Conservation (phyloP, 768 basidiomycete species). For the Suillus cothurnatus region DNA sequence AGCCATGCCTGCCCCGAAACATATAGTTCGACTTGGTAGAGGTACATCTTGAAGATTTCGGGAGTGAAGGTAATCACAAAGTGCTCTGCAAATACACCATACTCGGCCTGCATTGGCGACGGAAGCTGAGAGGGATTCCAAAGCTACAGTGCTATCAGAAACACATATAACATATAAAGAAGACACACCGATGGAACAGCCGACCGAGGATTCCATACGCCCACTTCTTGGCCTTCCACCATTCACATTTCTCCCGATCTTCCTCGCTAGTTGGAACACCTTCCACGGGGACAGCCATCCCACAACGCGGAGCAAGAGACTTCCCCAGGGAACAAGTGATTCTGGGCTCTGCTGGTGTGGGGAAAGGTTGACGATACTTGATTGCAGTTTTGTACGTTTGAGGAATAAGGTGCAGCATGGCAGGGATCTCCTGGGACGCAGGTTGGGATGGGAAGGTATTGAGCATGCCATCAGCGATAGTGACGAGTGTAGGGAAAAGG, state of each 20-base stretch:
- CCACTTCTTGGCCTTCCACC: conserved; percentile 97
- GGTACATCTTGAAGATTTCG: conserved; percentile 81
- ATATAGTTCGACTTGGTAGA: conserved; percentile 64
- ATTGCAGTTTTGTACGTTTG: conserved; percentile 87
- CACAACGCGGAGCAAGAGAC: conserved; percentile 79
- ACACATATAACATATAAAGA: not conserved
- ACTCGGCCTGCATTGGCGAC: conserved; percentile 66
- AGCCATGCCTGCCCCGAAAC: conserved; percentile 79
- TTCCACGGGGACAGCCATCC: conserved; percentile 64
- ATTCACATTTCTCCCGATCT: conserved; percentile 75
- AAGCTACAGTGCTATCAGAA: conserved; percentile 46
- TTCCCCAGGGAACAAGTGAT: conserved; percentile 86
- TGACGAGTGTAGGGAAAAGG: conserved; percentile 75
- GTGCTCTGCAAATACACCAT: conserved; percentile 71
- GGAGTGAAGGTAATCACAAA: conserved; percentile 81
- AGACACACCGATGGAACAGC: conserved; percentile 68
- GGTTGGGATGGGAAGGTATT: conserved; percentile 56
- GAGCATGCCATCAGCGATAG: conserved; percentile 70
- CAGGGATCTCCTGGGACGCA: conserved; percentile 69
- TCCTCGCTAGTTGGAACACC: conserved; percentile 72
- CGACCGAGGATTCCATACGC: conserved; percentile 74
- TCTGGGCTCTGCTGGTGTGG: conserved; percentile 73
- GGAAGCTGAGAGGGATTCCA: conserved; percentile 87
- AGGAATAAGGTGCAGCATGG: conserved; percentile 83
- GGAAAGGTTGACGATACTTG: conserved; percentile 70